A percentile compares a stretch with the other conserved stretches of the same genome.
phyloP scores from a whole-genome alignment of 495 filamentous ascomycete species.

The Xylaria bambusicola region DNA sequence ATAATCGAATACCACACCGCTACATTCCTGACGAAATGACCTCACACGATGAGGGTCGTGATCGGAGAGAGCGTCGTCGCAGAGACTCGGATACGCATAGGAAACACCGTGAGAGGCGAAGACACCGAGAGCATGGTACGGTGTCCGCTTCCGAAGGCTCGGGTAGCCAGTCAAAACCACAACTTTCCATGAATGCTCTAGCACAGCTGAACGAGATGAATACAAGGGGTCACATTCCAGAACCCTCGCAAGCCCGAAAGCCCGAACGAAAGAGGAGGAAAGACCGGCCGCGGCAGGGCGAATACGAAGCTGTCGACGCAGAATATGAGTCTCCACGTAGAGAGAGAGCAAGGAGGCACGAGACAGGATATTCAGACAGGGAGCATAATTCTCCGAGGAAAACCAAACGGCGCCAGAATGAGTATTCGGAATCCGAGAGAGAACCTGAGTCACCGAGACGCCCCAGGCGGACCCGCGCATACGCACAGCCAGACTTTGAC shows the following conservation, averaged over 20 bases:
- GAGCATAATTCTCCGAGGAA: constrained; percentile 34
- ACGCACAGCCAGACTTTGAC: constrained; percentile 17
- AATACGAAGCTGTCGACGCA: constrained; percentile 24
- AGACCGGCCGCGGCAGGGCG: constrained; percentile 22
- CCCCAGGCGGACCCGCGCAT: constrained; percentile 10
- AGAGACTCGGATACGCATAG: constrained; percentile 28
- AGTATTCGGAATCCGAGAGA: constrained; percentile 29
- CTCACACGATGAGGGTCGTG: constrained; percentile 32
- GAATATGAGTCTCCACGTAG: constrained; percentile 28
- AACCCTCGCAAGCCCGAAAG: constrained; percentile 23
- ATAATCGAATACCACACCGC: not conserved
- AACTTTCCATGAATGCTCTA: constrained; percentile 59
- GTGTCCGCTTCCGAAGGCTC: constrained; percentile 18
- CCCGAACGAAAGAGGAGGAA: constrained; percentile 25
- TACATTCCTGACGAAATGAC: constrained; percentile 24
- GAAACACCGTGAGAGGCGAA: constrained; percentile 32
- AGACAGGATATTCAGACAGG: constrained; percentile 22
- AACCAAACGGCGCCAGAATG: constrained; percentile 35
- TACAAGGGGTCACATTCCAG: constrained; percentile 32
- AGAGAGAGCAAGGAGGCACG: constrained; percentile 21
- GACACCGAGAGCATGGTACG: constrained; percentile 30
- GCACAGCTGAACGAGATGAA: constrained; percentile 64
- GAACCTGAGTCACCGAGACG: constrained; percentile 33
- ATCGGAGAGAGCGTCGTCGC: constrained; percentile 30
- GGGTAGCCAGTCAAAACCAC: constrained; percentile 23